phyloP scores from a whole-genome alignment of 2,329 filamentous ascomycete genomes.

The Paracorniculantispora psalliotae region DNA sequence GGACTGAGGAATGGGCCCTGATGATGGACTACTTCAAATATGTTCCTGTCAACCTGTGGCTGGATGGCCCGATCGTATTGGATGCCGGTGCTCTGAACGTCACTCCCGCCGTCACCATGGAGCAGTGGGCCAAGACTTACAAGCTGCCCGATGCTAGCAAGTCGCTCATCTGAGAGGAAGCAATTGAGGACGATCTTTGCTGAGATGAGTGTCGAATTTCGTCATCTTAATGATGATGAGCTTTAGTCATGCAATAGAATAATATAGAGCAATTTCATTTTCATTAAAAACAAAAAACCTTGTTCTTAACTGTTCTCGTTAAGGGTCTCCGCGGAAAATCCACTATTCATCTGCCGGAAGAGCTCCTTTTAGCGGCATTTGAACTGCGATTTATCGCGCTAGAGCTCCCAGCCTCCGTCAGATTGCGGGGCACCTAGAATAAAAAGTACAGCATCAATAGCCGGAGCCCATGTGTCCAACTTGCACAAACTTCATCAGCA shows the following conservation, averaged over 20 bases:
- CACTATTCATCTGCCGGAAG: background rate
- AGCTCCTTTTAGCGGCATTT: background rate
- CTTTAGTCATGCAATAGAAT: background rate
- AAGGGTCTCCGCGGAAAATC: too few species aligned
- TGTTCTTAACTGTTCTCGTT: too few species aligned
- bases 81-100: background rate
- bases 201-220: background rate
- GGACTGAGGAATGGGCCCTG: background rate
- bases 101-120: background rate
- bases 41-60: background rate
- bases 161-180: background rate
- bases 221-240: background rate
- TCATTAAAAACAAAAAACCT: too few species aligned
- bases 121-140: background rate
- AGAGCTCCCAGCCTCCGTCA: background rate
- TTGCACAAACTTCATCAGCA: background rate
- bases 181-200: background rate
- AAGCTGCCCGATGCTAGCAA: background rate
- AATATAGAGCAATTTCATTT: background rate
- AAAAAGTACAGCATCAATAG: background rate
- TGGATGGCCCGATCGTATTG: background rate
- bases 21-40: background rate
- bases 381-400: background rate
- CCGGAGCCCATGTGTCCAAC: background rate
- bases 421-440: background rate